Base-by-base conservation (phyloP, 805 yeast genomes). In the Sungouiella thailandica region DNA sequence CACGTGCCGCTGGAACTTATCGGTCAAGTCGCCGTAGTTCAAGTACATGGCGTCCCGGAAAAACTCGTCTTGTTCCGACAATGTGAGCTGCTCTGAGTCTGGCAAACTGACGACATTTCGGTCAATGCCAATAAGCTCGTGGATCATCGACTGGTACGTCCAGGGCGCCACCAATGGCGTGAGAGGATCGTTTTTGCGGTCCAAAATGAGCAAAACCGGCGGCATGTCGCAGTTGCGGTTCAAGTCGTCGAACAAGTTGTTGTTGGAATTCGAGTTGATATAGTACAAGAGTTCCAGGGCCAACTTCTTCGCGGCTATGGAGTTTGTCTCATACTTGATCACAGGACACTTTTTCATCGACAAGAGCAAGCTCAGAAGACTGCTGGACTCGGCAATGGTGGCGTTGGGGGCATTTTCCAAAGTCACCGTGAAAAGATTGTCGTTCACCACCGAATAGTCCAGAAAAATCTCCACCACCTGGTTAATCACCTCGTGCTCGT, bases 61-160 rank as follows among this genome's bases (percentile, higher is more conserved):
- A 50, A 93, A 93, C 14, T 68, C 57, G 56, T 93, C 99, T 39
- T 78, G 41, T 76, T 80, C 55, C 76, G 71, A 18, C 74, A 41
- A 78, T 58, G 39, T 78, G 61, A 44, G 46, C 40, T 53, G 62
- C 36, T 60, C 68, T 2, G 82, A 74, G 1, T 58, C 49, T 0
- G 80, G 65, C 23, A 89, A 56, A 46, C 78, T 82, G 4, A 87
- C 95, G 2, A 89, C 74, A 47, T 93, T 90, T 52, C 87, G 82
- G 22, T 69, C 63, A 38, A 93, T 84, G 2, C 90, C 95, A 19
- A 93, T 65, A 15, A 88, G 71, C 55, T 94, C 97, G 55, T 90
- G 95, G 12, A 93, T 86, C 97, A 93, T 90, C 2, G 96, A 84
- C 54, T 90, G 97, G 59, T 87, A 93, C 1, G 98, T 89, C 99